Evolutionary conservation across 306 rosid species (phyloP), one percentile per base, ranked within the genome.

Genomic region (Delonix regia): DNA sequence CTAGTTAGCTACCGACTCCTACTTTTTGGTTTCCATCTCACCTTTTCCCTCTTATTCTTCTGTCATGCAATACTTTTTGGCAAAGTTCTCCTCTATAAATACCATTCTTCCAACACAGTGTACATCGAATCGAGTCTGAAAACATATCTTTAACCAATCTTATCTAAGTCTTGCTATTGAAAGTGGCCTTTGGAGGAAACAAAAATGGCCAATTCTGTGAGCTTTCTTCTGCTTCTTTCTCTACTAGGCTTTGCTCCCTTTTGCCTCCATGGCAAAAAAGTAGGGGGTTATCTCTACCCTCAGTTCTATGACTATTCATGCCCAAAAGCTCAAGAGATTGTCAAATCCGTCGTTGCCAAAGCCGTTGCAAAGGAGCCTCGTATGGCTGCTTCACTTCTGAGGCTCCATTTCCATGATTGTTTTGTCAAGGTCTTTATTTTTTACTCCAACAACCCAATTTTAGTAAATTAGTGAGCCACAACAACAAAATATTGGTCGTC

Each of bases 381-480:
- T 7, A 87, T 78, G 24, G 93, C 98, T 13, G 99, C 99, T 85
- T 95, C 98, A 1, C 76, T 95, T 77, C 82, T 95, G 62, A 85
- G 98, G 65, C 90, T 95, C 49, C 97, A 91, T 74, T 95, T 95
- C 70, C 99, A 95, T 74, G 99, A 95, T 22, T 95, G 99, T 39
- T 95, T 95, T 80, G 99, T 92, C 65, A 73, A 95, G 99, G 99
- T 91, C 41, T 59, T 12, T 33, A 57, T 57, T 57, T 56, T 56
- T 52, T 5, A 61, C 70, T 61, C 19, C 49, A 56, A 53, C 49
- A 64, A 53, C 61, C 19, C 72, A 30, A 11, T 30, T 36, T 53
- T 30, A 1, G 18, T 44, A 21, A 41, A 48, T 53, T 34, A 13
- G 30, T 45, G 36, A 71, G 33, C 22, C 18, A 19, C 64, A 47